Evolutionary conservation across 108 stramenopile genomes (phyloP).

Genomic region (Pseudonitzschia multiseries): DNA sequence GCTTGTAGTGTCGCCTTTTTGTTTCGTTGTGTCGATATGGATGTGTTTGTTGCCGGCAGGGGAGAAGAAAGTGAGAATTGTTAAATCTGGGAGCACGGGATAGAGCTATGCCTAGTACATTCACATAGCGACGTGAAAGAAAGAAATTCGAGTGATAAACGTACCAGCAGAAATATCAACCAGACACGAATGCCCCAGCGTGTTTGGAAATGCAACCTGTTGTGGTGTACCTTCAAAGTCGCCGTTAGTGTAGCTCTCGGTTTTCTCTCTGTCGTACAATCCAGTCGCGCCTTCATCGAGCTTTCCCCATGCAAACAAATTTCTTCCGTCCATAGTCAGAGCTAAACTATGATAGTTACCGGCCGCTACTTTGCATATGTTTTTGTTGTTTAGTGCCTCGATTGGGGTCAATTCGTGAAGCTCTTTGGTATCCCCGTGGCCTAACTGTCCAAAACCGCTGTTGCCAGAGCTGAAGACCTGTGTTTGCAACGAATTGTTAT

Average conservation of each 20-base stretch:
- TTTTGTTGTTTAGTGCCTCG: constrained; percentile 43
- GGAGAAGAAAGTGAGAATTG: not conserved
- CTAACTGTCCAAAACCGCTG: constrained; percentile 93
- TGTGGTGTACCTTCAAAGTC: constrained; percentile 32
- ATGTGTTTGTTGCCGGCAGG: not conserved
- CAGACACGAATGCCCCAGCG: constrained; percentile 8
- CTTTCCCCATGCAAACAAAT: constrained; percentile 78
- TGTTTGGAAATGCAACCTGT: constrained; percentile 48
- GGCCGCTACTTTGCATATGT: constrained; percentile 64
- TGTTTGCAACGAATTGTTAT: constrained; percentile 23
- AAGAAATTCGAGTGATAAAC: not conserved
- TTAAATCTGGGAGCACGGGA: not conserved
- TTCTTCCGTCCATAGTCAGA: constrained; percentile 53
- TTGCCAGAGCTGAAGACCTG: constrained; percentile 76
- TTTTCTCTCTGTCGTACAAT: constrained; percentile 6
- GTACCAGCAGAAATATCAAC: constrained; percentile 33
- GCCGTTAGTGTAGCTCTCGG: not conserved
- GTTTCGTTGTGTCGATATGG: not conserved
- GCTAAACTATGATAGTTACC: constrained; percentile 79
- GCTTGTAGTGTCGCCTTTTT: constrained; percentile 46
- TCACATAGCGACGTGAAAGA: too few species aligned
- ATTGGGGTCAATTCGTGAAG: constrained; percentile 40
- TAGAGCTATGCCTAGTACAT: not conserved
- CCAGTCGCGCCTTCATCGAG: constrained; percentile 89
- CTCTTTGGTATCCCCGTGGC: constrained; percentile 57